Conservation (phyloP, 2,329 filamentous ascomycete species). For the Erysiphe neolycopersici region DNA sequence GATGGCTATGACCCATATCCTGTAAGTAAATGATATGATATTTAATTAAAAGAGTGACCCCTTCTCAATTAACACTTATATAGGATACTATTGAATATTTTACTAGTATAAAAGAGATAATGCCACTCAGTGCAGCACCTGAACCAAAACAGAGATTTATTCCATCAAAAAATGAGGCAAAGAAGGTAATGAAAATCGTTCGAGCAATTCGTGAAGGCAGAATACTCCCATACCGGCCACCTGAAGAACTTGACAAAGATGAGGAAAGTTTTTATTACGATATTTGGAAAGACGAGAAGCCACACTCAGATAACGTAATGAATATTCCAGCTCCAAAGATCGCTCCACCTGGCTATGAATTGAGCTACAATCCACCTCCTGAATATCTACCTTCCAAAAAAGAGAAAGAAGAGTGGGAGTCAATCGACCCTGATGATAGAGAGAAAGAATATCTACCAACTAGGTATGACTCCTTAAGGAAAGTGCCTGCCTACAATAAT, state of each 20-base stretch:
- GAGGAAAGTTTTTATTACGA: slow-evolving; percentile 49
- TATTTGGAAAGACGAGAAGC: slow-evolving; percentile 80
- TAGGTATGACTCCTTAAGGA: slow-evolving; percentile 59
- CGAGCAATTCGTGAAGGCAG: slow-evolving; percentile 83
- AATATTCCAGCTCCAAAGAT: slow-evolving; percentile 86
- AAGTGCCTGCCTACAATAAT: slow-evolving; percentile 70
- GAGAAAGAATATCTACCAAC: slow-evolving; percentile 71
- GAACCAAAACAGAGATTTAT: slow-evolving; percentile 91
- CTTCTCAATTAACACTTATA: slow-evolving; percentile 5
- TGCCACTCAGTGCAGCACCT: slow-evolving; percentile 83
- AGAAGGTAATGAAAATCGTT: slow-evolving; percentile 90
- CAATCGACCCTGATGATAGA: slow-evolving; percentile 66
- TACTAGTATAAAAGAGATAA: slow-evolving; percentile 66
- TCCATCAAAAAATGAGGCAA: slow-evolving; percentile 89
- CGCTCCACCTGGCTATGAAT: slow-evolving; percentile 74
- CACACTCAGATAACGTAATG: slow-evolving; percentile 66
- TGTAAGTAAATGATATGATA: slow-evolving; percentile 18
- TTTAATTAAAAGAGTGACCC: neutral
- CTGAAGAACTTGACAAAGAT: slow-evolving; percentile 41
- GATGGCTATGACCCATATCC: slow-evolving; percentile 87
- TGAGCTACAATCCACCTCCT: slow-evolving; percentile 85
- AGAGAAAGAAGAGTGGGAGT: slow-evolving; percentile 66
- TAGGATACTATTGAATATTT: slow-evolving; percentile 82
- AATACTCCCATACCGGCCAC: slow-evolving; percentile 70
- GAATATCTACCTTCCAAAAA: slow-evolving; percentile 77